These are phyloP conservation scores for Diutina scorzettiae DNA, from an alignment of 1,139 yeast species.

Conservation along the genomic window DNA sequence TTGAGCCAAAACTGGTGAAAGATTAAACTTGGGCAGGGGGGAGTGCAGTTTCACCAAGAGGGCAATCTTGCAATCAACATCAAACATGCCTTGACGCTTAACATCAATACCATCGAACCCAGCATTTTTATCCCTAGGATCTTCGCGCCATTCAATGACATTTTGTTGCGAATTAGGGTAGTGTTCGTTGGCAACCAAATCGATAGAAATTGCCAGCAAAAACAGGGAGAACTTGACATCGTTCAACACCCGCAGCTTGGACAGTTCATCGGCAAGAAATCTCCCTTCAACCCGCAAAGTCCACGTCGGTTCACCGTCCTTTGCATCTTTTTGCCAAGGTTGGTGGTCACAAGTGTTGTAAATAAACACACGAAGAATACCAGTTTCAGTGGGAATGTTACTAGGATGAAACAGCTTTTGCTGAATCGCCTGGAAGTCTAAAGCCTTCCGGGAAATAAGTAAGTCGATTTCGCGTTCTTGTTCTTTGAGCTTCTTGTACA, in stretches of 20 bases:
- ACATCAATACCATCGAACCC: constrained; percentile 81
- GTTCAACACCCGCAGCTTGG: constrained; percentile 18
- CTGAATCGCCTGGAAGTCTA: constrained; percentile 72
- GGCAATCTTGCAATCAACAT: constrained; percentile 60
- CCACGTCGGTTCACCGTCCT: constrained; percentile 49
- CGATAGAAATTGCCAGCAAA: constrained; percentile 75
- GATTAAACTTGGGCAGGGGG: constrained; percentile 32
- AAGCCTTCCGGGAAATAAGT: constrained; percentile 66
- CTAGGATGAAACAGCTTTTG: constrained; percentile 35
- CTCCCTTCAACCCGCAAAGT: constrained; percentile 83
- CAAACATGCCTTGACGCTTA: constrained; percentile 62
- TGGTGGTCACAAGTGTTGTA: constrained; percentile 80
- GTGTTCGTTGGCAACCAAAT: constrained; percentile 39
- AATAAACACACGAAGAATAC: constrained; percentile 62
- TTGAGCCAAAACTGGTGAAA: constrained; percentile 50
- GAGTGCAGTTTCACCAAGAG: constrained; percentile 72
- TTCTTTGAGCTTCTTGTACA: constrained; percentile 58
- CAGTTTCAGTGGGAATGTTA: constrained; percentile 34
- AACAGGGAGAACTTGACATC: constrained; percentile 58
- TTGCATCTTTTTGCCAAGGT: constrained; percentile 64
- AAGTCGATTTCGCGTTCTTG: constrained; percentile 77
- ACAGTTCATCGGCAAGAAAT: constrained; percentile 28
- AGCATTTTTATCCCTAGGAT: constrained; percentile 9
- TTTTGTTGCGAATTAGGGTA: constrained; percentile 26
- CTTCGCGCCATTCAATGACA: constrained; percentile 33